Conservation (phyloP, 176 grass and related monocot genomes). For the Triticum aestivum region IWGSC_CS_RefSeq_v2.1 NC_057811.1:384437115-384437614, state of each 20-base stretch:
- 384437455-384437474: conserved; percentile 83
- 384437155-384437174: conserved; percentile 27
- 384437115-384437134: conserved; percentile 27
- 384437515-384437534: conserved; percentile 96
- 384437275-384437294: not conserved
- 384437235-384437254: not conserved
- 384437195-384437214: not conserved
- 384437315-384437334: not conserved
- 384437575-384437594: conserved; percentile 67
- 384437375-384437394: conserved; percentile 76
- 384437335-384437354: not conserved
- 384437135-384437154: conserved; percentile 9
- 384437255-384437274: not conserved
- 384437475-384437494: conserved; percentile 92
- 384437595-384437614: conserved; percentile 61
- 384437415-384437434: conserved; percentile 81
- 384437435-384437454: conserved; percentile 84
- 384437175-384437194: conserved; percentile 32
- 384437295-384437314: not conserved
- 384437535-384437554: conserved; percentile 89
- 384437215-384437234: conserved; percentile 9
- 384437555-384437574: conserved; percentile 59
- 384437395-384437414: conserved; percentile 73
- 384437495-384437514: conserved; percentile 90
- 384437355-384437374: conserved; percentile 42